Evolutionary conservation across 1,139 yeast genomes (phyloP), one percentile per base, ranked within the genome.

Genomic region (Hyphopichia pseudoburtonii): DNA sequence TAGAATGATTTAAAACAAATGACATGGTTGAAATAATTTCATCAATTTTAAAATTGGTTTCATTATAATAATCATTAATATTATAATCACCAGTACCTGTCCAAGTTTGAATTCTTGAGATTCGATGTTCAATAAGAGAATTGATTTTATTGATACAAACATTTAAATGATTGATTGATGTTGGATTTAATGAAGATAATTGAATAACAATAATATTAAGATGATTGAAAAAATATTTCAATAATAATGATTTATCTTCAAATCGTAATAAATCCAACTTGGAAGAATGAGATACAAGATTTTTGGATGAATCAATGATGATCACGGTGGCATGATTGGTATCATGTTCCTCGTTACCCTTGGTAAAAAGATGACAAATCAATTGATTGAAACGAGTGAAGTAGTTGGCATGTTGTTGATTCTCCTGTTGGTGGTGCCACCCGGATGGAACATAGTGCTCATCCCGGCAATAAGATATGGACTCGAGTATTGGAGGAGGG

Each of bases 71-170:
- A 33, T 67, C 69, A 41, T 65, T 58, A 14, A 65, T 40, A 32
- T 57, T 46, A 16, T 51, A 35, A 3, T 48, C 42, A 16, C 69
- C 66, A 21, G 76, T 69, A 2, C 83, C 84, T 0, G 78, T 71
- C 85, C 84, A 79, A 3, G 77, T 66, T 48, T 74, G 72, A 42
- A 79, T 72, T 43, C 85, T 56, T 5, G 67, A 47, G 28, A 77
- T 63, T 44, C 85, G 56, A 47, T 71, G 39, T 39, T 47, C 47
- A n/a, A 66, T 55, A 35, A 62, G 47, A 7, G 38, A 33, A 17
- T 52, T 48, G 33, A 66, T 64, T 35, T 60, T 50, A 16, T 51
- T 41, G n/a, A 70, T 56, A 14, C 54, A 51, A 3, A 48, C 50
- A 43, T 66, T 57, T 30, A 67, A 50, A 7, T 50, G 47, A 4